Percentiles rank a stretch among this genome's conserved stretches.
These are phyloP conservation scores for Eremothecium cymbalariae DNA, from an alignment of 1,139 yeast species.

Conservation along the genomic window DNA sequence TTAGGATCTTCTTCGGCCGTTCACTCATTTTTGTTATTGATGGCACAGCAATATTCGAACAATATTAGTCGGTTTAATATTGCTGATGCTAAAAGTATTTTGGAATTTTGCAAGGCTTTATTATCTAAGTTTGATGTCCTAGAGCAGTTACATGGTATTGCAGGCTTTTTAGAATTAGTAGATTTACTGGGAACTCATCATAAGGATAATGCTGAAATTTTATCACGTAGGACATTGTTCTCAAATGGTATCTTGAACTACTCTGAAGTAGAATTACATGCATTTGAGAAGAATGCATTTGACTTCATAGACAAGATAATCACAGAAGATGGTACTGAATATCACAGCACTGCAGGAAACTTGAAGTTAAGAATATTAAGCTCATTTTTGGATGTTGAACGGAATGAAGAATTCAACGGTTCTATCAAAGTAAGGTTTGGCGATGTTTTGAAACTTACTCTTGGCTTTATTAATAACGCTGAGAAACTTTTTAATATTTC, in stretches of 20 bases:
- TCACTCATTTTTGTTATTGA: conserved; percentile 64
- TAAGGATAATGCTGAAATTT: conserved; percentile 35
- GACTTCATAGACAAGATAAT: conserved; percentile 45
- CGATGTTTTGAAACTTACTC: conserved; percentile 35
- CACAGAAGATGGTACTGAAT: conserved; percentile 37
- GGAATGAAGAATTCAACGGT: conserved; percentile 28
- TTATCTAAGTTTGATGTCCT: conserved; percentile 56
- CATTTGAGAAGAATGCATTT: conserved; percentile 46
- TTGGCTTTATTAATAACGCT: conserved; percentile 29
- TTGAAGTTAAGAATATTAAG: conserved; percentile 56
- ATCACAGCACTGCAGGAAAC: conserved; percentile 37
- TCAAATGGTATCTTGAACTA: conserved; percentile 52
- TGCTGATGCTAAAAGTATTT: conserved; percentile 55
- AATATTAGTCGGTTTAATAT: conserved; percentile 47
- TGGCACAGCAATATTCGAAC: conserved; percentile 68
- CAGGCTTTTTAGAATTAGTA: conserved; percentile 50
- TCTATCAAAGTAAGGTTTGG: conserved; percentile 40
- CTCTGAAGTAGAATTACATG: conserved; percentile 41
- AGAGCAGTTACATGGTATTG: conserved; percentile 60
- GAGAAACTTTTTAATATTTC: conserved; percentile 10
- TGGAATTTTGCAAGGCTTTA: conserved; percentile 67
- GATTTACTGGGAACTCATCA: conserved; percentile 32
- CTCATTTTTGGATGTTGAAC: conserved; percentile 42
- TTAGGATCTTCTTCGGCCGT: conserved; percentile 63
- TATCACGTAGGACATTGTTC: conserved; percentile 52